Conservation (phyloP, 2,329 filamentous ascomycete species). For the Ophiobolus disseminans region DNA sequence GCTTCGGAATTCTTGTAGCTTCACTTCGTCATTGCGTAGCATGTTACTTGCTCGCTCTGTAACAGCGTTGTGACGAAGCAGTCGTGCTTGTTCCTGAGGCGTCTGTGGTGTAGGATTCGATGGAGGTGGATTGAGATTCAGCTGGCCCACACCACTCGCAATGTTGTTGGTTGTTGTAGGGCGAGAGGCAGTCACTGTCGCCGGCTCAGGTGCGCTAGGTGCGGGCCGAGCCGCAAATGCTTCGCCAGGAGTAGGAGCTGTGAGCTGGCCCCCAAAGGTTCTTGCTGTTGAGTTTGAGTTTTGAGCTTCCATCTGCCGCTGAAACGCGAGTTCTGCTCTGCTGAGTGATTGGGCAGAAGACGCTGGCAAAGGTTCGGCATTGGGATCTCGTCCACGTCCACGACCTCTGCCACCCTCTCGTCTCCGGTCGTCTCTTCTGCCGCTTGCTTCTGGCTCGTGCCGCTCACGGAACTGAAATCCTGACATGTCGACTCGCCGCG, state of each 20-base stretch:
- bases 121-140: conserved; percentile 44
- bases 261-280: conserved; percentile 85
- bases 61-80: conserved; percentile 81
- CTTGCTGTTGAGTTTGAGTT: conserved; percentile 81
- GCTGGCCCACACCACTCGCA: conserved; percentile 25
- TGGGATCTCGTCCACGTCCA: conserved; percentile 82
- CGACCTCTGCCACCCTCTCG: conserved; percentile 58
- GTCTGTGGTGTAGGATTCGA: conserved; percentile 50
- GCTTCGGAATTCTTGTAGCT: conserved; percentile 78
- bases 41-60: conserved; percentile 84
- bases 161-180: conserved; percentile 30
- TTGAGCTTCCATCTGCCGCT: conserved; percentile 90
- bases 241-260: conserved; percentile 54
- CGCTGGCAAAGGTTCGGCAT: conserved; percentile 77
- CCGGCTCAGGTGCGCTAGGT: conserved; percentile 43
- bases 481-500: conserved; percentile 84
- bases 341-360: conserved; percentile 81
- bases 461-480: conserved; percentile 79
- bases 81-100: conserved; percentile 80
- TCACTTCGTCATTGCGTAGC: conserved; percentile 76
- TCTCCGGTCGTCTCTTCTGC: conserved; percentile 50
- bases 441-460: conserved; percentile 69
- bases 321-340: conserved; percentile 88
- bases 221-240: conserved; percentile 57
- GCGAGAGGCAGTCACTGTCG: conserved; percentile 50